Percentiles rank a stretch among this genome's conserved stretches.
Evolutionary conservation across 2,329 filamentous ascomycete species (phyloP).

Genomic region (Onygena corvina): DNA sequence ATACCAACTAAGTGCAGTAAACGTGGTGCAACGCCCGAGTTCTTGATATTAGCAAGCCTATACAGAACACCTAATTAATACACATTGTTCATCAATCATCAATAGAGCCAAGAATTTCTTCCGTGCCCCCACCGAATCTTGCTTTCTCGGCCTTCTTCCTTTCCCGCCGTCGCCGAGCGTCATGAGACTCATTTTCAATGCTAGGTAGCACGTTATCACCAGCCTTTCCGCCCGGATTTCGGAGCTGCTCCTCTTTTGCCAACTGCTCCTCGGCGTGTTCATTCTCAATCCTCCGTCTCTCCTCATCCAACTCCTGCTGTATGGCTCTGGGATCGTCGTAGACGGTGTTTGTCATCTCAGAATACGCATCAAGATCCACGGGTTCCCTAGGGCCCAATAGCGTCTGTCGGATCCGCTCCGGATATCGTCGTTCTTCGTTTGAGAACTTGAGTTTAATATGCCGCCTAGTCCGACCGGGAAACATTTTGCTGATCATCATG

Average conservation of each 20-base stretch:
- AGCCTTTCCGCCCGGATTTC: constrained; percentile 28
- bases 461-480: constrained; percentile 46
- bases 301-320: constrained; percentile 33
- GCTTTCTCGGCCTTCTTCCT: constrained; percentile 22
- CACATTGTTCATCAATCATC: constrained; percentile 18
- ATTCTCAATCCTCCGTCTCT: constrained; percentile 36
- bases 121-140: constrained; percentile 26
- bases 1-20: too few species aligned
- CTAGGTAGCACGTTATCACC: constrained; percentile 21
- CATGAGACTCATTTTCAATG: constrained; percentile 25
- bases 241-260: constrained; percentile 33
- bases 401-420: constrained; percentile 41
- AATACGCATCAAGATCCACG: constrained; percentile 35
- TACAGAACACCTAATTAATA: too few species aligned
- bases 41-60: too few species aligned
- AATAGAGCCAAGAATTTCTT: constrained; percentile 32
- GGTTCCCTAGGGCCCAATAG: constrained; percentile 36
- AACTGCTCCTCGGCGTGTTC: constrained; percentile 36
- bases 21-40: background rate
- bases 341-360: constrained; percentile 35
- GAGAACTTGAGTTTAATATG: constrained; percentile 54
- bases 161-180: constrained; percentile 17
- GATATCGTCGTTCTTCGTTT: constrained; percentile 47
- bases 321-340: constrained; percentile 32
- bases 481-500: constrained; percentile 51